A percentile compares a stretch with the other conserved stretches of the same genome.
Conservation (phyloP, 176 grass and related monocot species). For the Olyra latifolia region DNA sequence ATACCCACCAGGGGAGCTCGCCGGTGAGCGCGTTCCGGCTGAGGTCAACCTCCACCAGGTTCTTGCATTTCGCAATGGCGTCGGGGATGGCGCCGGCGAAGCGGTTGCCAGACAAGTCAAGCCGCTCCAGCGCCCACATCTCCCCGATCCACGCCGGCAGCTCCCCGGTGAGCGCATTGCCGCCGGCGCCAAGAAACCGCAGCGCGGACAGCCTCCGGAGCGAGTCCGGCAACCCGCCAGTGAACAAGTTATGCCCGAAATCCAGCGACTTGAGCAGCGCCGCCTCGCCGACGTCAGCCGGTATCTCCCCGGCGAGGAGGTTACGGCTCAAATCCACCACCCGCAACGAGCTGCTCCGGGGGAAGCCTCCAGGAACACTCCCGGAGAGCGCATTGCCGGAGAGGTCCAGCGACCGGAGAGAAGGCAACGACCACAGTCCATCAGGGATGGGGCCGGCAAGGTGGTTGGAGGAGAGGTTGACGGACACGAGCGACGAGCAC, state of each 20-base stretch:
- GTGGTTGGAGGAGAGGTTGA: slow-evolving; percentile 86
- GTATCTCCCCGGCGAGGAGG: slow-evolving; percentile 70
- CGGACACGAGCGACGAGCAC: slow-evolving; percentile 62
- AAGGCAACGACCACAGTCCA: slow-evolving; percentile 66
- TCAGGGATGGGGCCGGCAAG: slow-evolving; percentile 59
- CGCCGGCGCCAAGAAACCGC: slow-evolving; percentile 48
- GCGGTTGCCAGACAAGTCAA: slow-evolving; percentile 73
- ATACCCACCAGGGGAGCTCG: slow-evolving; percentile 78
- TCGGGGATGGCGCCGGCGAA: slow-evolving; percentile 68
- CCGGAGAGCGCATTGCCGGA: slow-evolving; percentile 71
- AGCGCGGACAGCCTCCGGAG: slow-evolving; percentile 57
- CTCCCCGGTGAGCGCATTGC: slow-evolving; percentile 65
- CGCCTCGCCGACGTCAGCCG: slow-evolving; percentile 65
- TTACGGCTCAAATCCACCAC: slow-evolving; percentile 63
- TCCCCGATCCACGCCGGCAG: slow-evolving; percentile 83
- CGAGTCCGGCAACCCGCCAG: slow-evolving; percentile 57
- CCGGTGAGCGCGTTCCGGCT: slow-evolving; percentile 74
- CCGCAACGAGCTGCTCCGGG: slow-evolving; percentile 50
- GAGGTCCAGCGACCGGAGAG: slow-evolving; percentile 79
- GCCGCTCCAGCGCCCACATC: slow-evolving; percentile 64
- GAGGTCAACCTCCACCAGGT: slow-evolving; percentile 63
- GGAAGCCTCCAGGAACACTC: slow-evolving; percentile 55
- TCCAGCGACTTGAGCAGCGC: slow-evolving; percentile 66
- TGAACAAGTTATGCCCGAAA: slow-evolving; percentile 73
- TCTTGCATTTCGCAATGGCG: slow-evolving; percentile 60